Base-by-base conservation (phyloP, 495 filamentous ascomycete genomes). In the Evansstolkia leycettana region DNA sequence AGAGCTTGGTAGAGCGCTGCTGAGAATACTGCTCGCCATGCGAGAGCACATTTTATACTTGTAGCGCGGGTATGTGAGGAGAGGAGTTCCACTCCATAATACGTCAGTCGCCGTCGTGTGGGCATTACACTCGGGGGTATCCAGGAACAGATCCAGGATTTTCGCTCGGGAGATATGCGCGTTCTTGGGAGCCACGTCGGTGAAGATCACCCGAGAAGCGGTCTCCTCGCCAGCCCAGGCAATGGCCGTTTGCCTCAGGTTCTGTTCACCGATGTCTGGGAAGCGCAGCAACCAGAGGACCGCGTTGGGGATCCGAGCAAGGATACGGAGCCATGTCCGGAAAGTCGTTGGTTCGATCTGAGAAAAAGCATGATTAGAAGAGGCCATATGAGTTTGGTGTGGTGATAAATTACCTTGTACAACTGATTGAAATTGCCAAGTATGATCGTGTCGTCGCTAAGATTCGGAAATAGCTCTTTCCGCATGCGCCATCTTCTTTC, bases 341-440 rank as follows among this genome's bases (percentile, higher is more conserved):
- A 96, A 95, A 11, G 87, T 94, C 14, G 88, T 93, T 2, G 90
- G 90, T 42, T 99, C 90, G 57, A 99, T 94, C 90, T 98, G 46
- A 28, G 31, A 30, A 20, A 11, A 7, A 8, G 8, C 31, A n/a
- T 45, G 7, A 16, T 42, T 34, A 40, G 26, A 29, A 34, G 8
- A 14, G 9, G 7, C 8, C 2, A 35, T 17, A 19, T 25, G 18
- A 34, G 34, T 27, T n/a, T n/a, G n/a, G n/a, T 1, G 30, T n/a
- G 28, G 11, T 4, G 11, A 32, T 13, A 33, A 35, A 7, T 47
- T 66, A 92, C 90, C 80, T 99, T 99, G 65, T 99, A 99, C 16
- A 99, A 63, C 58, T 99, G 90, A 57, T 99, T 99, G 57, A 99
- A 99, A 60, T 99, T 99, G 8, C 83, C 90, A 29, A 99, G 71